These are phyloP conservation scores for Globisporangium recalcitrans DNA, from an alignment of 352 stramenopile genomes.

Conservation along the genomic window DNA sequence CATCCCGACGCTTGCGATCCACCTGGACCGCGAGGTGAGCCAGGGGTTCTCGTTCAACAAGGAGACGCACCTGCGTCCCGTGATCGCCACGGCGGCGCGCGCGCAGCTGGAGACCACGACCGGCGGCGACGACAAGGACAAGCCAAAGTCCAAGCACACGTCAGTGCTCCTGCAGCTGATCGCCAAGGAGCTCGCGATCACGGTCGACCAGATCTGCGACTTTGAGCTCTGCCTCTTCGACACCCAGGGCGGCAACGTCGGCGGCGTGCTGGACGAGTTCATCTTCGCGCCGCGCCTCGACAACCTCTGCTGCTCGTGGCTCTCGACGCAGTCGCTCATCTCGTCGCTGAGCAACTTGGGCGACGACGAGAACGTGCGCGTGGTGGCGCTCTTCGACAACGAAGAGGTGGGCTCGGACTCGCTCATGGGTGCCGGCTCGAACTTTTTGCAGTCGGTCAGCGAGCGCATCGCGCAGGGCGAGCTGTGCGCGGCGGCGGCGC, in stretches of 20 bases:
- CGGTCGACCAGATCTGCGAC: constrained; percentile 90
- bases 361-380: constrained; percentile 81
- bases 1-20: constrained; percentile 97
- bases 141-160: constrained; percentile 82
- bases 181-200: constrained; percentile 85
- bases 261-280: constrained; percentile 93
- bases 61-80: constrained; percentile 93
- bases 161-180: constrained; percentile 91
- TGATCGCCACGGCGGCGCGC: constrained; percentile 82
- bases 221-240: constrained; percentile 97
- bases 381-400: constrained; percentile 98
- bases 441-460: constrained; percentile 69
- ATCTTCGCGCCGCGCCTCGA: constrained; percentile 95
- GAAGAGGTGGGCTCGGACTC: constrained; percentile 95
- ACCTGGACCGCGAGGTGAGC: constrained; percentile 90
- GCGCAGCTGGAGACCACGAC: constrained; percentile 83
- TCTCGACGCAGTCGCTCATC: constrained; percentile 83
- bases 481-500: constrained; percentile 40
- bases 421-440: constrained; percentile 77
- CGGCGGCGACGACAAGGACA: constrained; percentile 32
- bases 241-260: constrained; percentile 90
- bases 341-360: constrained; percentile 68
- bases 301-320: constrained; percentile 96
- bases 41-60: constrained; percentile 95
- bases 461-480: constrained; percentile 57